These are phyloP conservation scores for Trametes polyzona DNA, from an alignment of 1,284 basidiomycete species.

Conservation along the genomic window DNA sequence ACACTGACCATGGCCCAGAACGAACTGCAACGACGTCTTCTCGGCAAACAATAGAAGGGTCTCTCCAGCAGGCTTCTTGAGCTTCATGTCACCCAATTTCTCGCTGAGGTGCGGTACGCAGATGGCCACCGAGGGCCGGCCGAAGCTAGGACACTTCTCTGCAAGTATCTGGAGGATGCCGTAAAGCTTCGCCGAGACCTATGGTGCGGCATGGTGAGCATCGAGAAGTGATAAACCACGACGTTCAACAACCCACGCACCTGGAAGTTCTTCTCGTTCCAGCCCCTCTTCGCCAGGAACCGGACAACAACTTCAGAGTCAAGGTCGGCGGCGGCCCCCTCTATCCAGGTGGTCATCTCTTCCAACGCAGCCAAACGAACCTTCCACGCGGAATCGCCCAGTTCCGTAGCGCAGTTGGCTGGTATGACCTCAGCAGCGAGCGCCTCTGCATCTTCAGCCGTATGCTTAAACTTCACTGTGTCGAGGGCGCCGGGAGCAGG, in stretches of 20 bases:
- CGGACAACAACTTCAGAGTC: slow-evolving; percentile 92
- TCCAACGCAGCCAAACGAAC: slow-evolving; percentile 86
- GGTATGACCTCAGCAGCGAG: slow-evolving; percentile 82
- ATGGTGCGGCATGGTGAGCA: slow-evolving; percentile 6
- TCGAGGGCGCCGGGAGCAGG: slow-evolving; percentile 64
- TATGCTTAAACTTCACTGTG: slow-evolving; percentile 90
- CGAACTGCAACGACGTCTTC: slow-evolving; percentile 93
- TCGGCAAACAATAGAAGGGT: slow-evolving; percentile 84
- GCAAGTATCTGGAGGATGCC: slow-evolving; percentile 77
- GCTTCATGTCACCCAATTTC: slow-evolving; percentile 95
- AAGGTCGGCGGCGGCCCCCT: slow-evolving; percentile 64
- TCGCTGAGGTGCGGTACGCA: slow-evolving; percentile 88
- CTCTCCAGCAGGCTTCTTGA: slow-evolving; percentile 98
- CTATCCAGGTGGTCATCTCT: slow-evolving; percentile 86
- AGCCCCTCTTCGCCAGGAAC: slow-evolving; percentile 92
- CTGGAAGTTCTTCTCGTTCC: slow-evolving; percentile 99
- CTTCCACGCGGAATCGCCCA: slow-evolving; percentile 94
- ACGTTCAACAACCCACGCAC: slow-evolving; percentile 43
- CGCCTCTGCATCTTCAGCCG: slow-evolving; percentile 90
- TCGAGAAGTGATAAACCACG: background rate
- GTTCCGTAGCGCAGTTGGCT: slow-evolving; percentile 66
- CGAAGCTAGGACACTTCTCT: slow-evolving; percentile 82
- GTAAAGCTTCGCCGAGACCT: slow-evolving; percentile 92
- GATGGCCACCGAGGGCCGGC: slow-evolving; percentile 84
- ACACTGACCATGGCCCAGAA: slow-evolving; percentile 83